Evolutionary conservation across 2,329 filamentous ascomycete species (phyloP).

Genomic region (Pestalotiopsis fici): DNA sequence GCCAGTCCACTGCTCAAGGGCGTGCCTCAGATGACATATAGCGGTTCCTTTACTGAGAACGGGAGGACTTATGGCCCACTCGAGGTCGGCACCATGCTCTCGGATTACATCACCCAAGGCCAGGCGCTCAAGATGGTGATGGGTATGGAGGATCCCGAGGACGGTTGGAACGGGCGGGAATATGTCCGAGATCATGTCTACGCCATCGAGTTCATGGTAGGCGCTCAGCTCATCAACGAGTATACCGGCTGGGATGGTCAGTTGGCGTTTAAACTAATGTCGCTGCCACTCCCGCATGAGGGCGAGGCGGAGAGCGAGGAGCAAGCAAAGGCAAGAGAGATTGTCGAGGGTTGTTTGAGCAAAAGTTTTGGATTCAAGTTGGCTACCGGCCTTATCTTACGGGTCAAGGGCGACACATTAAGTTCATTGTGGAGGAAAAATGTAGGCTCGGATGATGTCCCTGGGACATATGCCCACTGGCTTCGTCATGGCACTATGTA

Average conservation of each 20-base stretch:
- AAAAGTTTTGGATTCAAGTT: constrained; percentile 57
- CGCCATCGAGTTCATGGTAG: constrained; percentile 49
- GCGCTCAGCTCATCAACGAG: constrained; percentile 53
- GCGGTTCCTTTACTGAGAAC: constrained; percentile 14
- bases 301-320: constrained; percentile 42
- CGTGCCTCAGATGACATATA: constrained; percentile 37
- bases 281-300: constrained; percentile 34
- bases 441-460: constrained; percentile 46
- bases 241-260: constrained; percentile 52
- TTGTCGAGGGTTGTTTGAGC: constrained; percentile 51
- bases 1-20: constrained; percentile 46
- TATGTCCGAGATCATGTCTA: constrained; percentile 51
- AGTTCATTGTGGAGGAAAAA: constrained; percentile 55
- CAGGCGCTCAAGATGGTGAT: constrained; percentile 53
- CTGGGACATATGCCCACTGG: constrained; percentile 57
- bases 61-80: constrained; percentile 21
- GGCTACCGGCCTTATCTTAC: constrained; percentile 53
- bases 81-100: constrained; percentile 43
- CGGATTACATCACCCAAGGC: constrained; percentile 60
- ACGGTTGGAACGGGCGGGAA: constrained; percentile 53
- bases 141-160: constrained; percentile 50
- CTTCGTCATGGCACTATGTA: constrained; percentile 49
- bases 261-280: constrained; percentile 52
- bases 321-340: constrained; percentile 47
- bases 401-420: constrained; percentile 49